These are phyloP conservation scores for Physcomitrellopsis africana DNA, from an alignment of 225 moss, liverwort and hornwort genomes.

Conservation along the genomic window DNA sequence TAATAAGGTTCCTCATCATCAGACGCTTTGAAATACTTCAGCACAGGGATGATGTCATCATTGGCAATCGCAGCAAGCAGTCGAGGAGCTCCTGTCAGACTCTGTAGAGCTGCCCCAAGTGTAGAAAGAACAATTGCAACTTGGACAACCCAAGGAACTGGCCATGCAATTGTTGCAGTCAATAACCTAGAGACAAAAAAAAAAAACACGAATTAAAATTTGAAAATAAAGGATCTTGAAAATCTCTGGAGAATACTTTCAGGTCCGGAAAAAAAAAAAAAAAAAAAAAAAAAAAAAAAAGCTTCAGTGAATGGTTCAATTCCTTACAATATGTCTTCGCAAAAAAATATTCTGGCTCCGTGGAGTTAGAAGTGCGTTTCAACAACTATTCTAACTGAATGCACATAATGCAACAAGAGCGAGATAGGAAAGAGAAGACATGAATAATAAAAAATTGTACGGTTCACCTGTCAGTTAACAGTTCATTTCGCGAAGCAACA, in stretches of 20 bases:
- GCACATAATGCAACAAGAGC: slow-evolving; percentile 13
- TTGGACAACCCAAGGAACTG: slow-evolving; percentile 88
- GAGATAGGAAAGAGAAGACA: slow-evolving; percentile 7
- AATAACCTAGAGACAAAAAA: slow-evolving; percentile 67
- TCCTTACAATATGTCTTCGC: slow-evolving; percentile 13
- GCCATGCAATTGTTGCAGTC: slow-evolving; percentile 97
- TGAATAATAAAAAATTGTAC: not conserved
- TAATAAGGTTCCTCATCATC: slow-evolving; percentile 86
- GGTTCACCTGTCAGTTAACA: slow-evolving; percentile 82
- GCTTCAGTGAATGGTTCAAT: not conserved
- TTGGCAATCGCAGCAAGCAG: slow-evolving; percentile 97
- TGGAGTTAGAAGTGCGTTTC: slow-evolving; percentile 8
- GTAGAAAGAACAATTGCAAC: slow-evolving; percentile 94
- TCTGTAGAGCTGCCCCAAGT: slow-evolving; percentile 94
- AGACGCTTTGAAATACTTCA: slow-evolving; percentile 93
- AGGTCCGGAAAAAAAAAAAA: not conserved
- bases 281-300: not conserved
- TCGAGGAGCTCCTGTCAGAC: slow-evolving; percentile 93
- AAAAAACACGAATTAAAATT: not conserved
- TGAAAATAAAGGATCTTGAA: slow-evolving; percentile 6
- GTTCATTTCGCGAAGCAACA: slow-evolving; percentile 85
- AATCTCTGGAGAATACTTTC: slow-evolving; percentile 5
- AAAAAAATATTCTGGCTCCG: not conserved
- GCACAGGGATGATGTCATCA: slow-evolving; percentile 89
- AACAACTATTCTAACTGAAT: slow-evolving; percentile 10